Percentiles rank a stretch among this genome's conserved stretches.
Conservation (phyloP, 768 basidiomycete species). For the Podaxis pistillaris region DNA sequence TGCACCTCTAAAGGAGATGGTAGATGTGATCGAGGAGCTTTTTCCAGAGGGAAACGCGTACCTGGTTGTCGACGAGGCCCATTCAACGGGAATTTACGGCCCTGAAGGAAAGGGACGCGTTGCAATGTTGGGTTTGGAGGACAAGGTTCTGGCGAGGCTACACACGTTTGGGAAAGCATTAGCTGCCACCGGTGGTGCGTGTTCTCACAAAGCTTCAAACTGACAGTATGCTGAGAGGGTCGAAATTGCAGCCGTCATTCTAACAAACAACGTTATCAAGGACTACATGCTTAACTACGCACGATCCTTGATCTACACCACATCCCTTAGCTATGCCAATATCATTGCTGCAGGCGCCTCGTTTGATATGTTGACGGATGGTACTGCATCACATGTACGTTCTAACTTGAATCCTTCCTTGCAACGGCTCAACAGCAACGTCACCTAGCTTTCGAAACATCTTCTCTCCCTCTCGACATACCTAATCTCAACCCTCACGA, state of each 20-base stretch:
- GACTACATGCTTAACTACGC: conserved; percentile 93
- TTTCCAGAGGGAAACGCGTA: conserved; percentile 66
- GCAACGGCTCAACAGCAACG: neutral
- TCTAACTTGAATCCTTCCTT: neutral
- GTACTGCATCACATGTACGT: conserved; percentile 59
- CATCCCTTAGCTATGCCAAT: conserved; percentile 74
- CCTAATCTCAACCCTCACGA: conserved; percentile 32
- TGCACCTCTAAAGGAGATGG: conserved; percentile 68
- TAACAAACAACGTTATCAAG: conserved; percentile 69
- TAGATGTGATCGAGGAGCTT: conserved; percentile 55
- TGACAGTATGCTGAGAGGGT: neutral
- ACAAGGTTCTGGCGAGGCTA: conserved; percentile 70
- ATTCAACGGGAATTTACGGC: conserved; percentile 90
- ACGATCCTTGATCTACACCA: conserved; percentile 88
- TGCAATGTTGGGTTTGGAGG: conserved; percentile 64
- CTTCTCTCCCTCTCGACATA: conserved; percentile 47
- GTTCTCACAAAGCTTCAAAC: neutral
- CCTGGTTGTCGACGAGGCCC: conserved; percentile 90
- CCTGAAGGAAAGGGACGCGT: conserved; percentile 74
- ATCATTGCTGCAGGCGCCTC: conserved; percentile 75
- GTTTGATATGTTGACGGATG: conserved; percentile 74
- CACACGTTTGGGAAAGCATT: conserved; percentile 95
- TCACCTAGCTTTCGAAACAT: conserved; percentile 27
- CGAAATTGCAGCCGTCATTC: conserved; percentile 57
- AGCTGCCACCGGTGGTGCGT: conserved; percentile 81